Percentiles rank a stretch among this genome's conserved stretches.
These are phyloP conservation scores for Kwoniella mangroviensis DNA, from an alignment of 768 basidiomycete genomes.

Conservation along the genomic window DNA sequence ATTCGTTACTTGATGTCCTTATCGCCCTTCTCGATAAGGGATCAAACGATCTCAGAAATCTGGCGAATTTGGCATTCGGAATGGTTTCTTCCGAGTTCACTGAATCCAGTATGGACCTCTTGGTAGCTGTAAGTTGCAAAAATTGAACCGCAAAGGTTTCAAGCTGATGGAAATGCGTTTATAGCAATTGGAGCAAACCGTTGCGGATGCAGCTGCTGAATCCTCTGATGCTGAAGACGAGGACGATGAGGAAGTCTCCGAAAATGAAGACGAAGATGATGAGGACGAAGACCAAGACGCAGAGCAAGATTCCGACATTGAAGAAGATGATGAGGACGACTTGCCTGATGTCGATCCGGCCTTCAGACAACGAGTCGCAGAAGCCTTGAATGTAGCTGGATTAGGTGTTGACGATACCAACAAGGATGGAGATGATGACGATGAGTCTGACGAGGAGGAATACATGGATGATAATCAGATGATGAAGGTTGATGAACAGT, in stretches of 20 bases:
- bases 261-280: slow-evolving; percentile 44
- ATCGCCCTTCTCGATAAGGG: slow-evolving; percentile 87
- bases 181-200: slow-evolving; percentile 81
- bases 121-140: slow-evolving; percentile 70
- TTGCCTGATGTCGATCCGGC: slow-evolving; percentile 60
- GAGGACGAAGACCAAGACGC: slow-evolving; percentile 39
- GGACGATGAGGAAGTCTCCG: slow-evolving; percentile 49
- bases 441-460: slow-evolving; percentile 64
- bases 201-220: slow-evolving; percentile 59
- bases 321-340: slow-evolving; percentile 55
- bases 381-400: slow-evolving; percentile 60
- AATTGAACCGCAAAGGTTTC: no score
- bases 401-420: slow-evolving; percentile 64
- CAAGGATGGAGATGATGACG: slow-evolving; percentile 66
- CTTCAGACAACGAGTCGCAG: slow-evolving; percentile 68
- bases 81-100: slow-evolving; percentile 70
- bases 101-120: slow-evolving; percentile 75
- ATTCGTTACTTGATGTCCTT: slow-evolving; percentile 83
- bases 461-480: slow-evolving; percentile 93
- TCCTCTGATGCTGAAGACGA: slow-evolving; percentile 58
- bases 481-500: slow-evolving; percentile 92
- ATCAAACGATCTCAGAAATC: slow-evolving; percentile 75
- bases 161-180: neutral
- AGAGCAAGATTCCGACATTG: slow-evolving; percentile 53
- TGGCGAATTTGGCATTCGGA: slow-evolving; percentile 80